Evolutionary conservation across 2,329 filamentous ascomycete species (phyloP).

Genomic region (Pseudogymnoascus sp.): DNA sequence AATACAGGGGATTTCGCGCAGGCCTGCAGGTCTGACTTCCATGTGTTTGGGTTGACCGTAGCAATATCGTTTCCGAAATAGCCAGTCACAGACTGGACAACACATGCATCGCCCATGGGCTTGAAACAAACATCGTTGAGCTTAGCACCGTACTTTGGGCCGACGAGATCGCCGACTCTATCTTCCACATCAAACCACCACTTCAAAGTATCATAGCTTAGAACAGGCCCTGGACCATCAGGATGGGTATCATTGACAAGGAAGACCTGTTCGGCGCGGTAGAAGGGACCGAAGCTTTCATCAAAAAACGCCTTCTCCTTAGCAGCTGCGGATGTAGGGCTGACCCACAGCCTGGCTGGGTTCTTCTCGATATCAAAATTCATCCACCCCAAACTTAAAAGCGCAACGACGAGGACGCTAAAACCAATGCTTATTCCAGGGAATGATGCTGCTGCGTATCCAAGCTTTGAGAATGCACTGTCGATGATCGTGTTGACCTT

Average conservation of each 20-base stretch:
- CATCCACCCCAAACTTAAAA: conserved; percentile 83
- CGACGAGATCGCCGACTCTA: conserved; percentile 65
- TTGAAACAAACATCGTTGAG: conserved; percentile 90
- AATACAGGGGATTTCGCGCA: conserved; percentile 75
- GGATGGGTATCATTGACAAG: conserved; percentile 76
- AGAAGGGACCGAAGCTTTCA: conserved; percentile 87
- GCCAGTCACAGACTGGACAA: conserved; percentile 84
- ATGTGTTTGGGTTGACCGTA: conserved; percentile 56
- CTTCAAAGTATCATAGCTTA: conserved; percentile 77
- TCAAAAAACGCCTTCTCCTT: conserved; percentile 95
- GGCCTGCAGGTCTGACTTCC: conserved; percentile 63
- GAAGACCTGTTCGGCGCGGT: conserved; percentile 87
- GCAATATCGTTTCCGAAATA: conserved; percentile 70
- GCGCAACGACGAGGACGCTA: conserved; percentile 65
- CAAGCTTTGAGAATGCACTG: conserved; percentile 69
- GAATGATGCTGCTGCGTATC: conserved; percentile 72
- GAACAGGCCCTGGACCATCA: conserved; percentile 62
- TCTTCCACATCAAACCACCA: conserved; percentile 95
- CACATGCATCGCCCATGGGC: conserved; percentile 79
- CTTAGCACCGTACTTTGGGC: conserved; percentile 57
- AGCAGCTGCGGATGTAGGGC: conserved; percentile 81
- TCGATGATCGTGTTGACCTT: conserved; percentile 78
- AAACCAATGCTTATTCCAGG: conserved; percentile 73
- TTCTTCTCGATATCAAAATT: conserved; percentile 85
- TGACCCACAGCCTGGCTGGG: conserved; percentile 93